Evolutionary conservation across 2,329 filamentous ascomycete genomes (phyloP).

Genomic region (Coniochaeta ligniaria): DNA sequence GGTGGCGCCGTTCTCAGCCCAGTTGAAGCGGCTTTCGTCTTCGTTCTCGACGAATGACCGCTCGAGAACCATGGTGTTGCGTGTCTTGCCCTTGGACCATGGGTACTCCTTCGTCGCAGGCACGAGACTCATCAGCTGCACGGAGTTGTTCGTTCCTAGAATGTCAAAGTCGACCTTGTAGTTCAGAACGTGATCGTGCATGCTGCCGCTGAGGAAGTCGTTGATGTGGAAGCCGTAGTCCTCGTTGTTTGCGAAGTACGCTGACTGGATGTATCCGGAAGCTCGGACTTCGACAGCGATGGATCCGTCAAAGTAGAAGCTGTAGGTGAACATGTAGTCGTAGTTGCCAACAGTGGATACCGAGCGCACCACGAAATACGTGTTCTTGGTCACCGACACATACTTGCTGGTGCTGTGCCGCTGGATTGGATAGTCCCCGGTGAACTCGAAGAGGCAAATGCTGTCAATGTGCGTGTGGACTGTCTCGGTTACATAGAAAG

Average conservation of each 20-base stretch:
- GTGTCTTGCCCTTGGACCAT: slow-evolving; percentile 37
- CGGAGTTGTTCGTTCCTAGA: slow-evolving; percentile 36
- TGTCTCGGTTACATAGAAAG: slow-evolving; percentile 34
- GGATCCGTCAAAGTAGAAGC: slow-evolving; percentile 43
- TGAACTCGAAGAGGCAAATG: slow-evolving; percentile 50
- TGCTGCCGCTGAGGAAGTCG: slow-evolving; percentile 36
- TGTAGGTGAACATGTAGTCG: slow-evolving; percentile 43
- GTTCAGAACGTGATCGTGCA: slow-evolving; percentile 50
- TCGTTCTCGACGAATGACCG: slow-evolving; percentile 34
- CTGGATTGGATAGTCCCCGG: slow-evolving; percentile 39
- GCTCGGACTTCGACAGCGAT: slow-evolving; percentile 44
- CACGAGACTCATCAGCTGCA: slow-evolving; percentile 27
- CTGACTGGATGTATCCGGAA: slow-evolving; percentile 45
- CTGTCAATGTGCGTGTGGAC: slow-evolving; percentile 37
- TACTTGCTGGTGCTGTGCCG: slow-evolving; percentile 36
- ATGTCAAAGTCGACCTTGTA: slow-evolving; percentile 49
- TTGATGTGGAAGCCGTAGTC: slow-evolving; percentile 44
- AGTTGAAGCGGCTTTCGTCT: slow-evolving; percentile 36
- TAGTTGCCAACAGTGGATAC: slow-evolving; percentile 48
- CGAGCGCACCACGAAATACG: slow-evolving; percentile 35
- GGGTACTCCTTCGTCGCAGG: slow-evolving; percentile 28
- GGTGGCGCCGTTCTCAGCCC: slow-evolving; percentile 36
- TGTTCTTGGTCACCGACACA: slow-evolving; percentile 38
- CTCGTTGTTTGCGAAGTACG: slow-evolving; percentile 35
- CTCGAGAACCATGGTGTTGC: slow-evolving; percentile 45